Evolutionary conservation across 2,329 filamentous ascomycete species (phyloP), one percentile per base, ranked within the genome.

Genomic region (Colletotrichum sidae): DNA sequence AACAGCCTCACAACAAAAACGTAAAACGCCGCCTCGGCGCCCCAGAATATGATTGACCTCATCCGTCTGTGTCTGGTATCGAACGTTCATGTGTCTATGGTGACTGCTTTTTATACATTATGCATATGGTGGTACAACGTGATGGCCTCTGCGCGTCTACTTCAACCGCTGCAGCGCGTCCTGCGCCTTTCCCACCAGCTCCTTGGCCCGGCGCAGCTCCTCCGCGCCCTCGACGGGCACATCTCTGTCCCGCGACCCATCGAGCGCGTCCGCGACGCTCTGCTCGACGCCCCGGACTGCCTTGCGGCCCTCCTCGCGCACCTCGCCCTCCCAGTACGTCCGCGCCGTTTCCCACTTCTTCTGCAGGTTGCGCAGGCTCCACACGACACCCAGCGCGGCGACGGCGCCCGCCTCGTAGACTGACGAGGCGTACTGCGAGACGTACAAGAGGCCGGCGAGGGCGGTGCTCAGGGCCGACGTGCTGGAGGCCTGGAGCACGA

Each of bases 401-500:
- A 90, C 83, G 1, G 87, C 85, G 33, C 88, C 86, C 8, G 87
- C 86, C 72, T 90, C 88, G 72, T 89, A 90, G 0, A 86, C 64
- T 3, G 80, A 80, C 0, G 83, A 81, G 2, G 86, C 83, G 17
- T 84, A 78, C 0, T 81, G 83, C 2, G 85, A 87, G 8, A 88
- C 70, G 70, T 90, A 90, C 2, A 86, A 79, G 9, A 90, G 79
- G 0, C 77, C 84, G 1, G 84, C 85, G 1, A 90, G 79, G 0
- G 83, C 82, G 0, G 79, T 80, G 1, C 86, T 86, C 3, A 92
- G 79, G 5, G 88, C 87, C 0, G 92, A 91, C 0, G 92, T 93
- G 56, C 89, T 90, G 0, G 93, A 79, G 0, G 92, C 92, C 72
- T 94, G 89, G 5, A 96, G 75, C 5, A 97, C 88, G 2, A 94